Base-by-base conservation (phyloP, 176 grass and related monocot genomes). In the Dactylis glomerata region DNA sequence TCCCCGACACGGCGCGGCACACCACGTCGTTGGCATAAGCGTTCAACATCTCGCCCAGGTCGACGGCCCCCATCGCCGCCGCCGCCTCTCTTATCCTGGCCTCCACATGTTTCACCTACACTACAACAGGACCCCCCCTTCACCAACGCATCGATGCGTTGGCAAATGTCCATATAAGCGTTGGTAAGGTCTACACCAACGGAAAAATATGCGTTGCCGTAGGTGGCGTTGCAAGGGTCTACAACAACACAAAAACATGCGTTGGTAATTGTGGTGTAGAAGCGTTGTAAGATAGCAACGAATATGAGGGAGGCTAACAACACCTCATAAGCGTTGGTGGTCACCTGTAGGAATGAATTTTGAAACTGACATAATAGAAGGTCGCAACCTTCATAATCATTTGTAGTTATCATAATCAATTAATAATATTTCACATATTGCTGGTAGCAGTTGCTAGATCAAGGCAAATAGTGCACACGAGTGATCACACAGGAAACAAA, bases 1-100 rank as follows among this genome's bases (percentile, higher is more conserved):
- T 88, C 0, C 86, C 86, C 14, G 81, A 72, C 8, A 88, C 81
- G 5, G 33, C 73, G 14, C 81, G 67, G 30, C 86, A 88, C 31
- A 84, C 36, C 15, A 84, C 26, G 23, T 88, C 86, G 64, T 83
- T 88, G 1, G 38, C 52, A 41, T 54, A 83, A 0, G 81, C 4
- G 46, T 40, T 61, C 28, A 88, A 17, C 19, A 12, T 19, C 38
- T 83, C 65, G 10, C 73, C 62, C 52, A 88, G 37, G 81, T 88
- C 86, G 6, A 84, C 75, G 7, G 28, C 17, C 0, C 1, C 8
- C 8, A 20, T 42, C 31, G 54, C 42, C 1, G 10, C 50, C 4
- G 42, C 77, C 0, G 33, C 55, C 17, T 77, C 36, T 0, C 19
- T 36, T 22, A 87, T 81, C 34, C 37, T 54, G 0, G 28, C 44